A percentile compares a stretch with the other conserved stretches of the same genome.
These are phyloP conservation scores for Cystofilobasidium bisporidii DNA, from an alignment of 768 basidiomycete genomes.

Conservation along the genomic window DNA sequence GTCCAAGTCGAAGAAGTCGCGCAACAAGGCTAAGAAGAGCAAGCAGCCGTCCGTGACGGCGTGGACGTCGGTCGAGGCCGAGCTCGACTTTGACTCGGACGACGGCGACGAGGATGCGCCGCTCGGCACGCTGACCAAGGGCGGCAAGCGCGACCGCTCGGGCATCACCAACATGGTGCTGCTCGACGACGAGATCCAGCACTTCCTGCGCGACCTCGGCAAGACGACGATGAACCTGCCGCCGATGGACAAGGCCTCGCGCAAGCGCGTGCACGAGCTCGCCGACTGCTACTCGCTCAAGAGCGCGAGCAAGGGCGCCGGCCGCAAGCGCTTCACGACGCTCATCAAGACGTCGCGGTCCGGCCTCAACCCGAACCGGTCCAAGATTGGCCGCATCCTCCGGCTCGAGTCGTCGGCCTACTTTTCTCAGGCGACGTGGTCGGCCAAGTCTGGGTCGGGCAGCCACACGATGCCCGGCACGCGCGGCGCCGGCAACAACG, in stretches of 20 bases:
- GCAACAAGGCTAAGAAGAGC: slow-evolving; percentile 42
- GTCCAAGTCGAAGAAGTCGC: slow-evolving; percentile 51
- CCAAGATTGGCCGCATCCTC: slow-evolving; percentile 34
- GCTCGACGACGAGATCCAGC: slow-evolving; percentile 49
- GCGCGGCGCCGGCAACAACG: slow-evolving; percentile 12
- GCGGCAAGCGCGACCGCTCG: slow-evolving; percentile 17
- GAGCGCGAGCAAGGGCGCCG: slow-evolving; percentile 62
- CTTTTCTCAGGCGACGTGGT: slow-evolving; percentile 32
- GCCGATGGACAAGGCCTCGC: slow-evolving; percentile 61
- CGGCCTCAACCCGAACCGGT: slow-evolving; percentile 52
- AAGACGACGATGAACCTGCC: slow-evolving; percentile 57
- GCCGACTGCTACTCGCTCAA: slow-evolving; percentile 68
- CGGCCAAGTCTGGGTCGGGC: slow-evolving; percentile 32
- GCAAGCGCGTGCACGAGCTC: slow-evolving; percentile 61
- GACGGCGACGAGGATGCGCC: slow-evolving; percentile 30
- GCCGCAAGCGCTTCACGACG: slow-evolving; percentile 63
- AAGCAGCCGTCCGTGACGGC: slow-evolving; percentile 45
- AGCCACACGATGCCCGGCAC: slow-evolving; percentile 38
- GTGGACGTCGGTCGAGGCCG: slow-evolving; percentile 33
- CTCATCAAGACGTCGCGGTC: slow-evolving; percentile 59
- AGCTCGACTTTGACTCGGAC: slow-evolving; percentile 59
- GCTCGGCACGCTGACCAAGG: background rate
- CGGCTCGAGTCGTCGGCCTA: background rate
- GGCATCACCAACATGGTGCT: slow-evolving; percentile 25
- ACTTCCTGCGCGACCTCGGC: slow-evolving; percentile 55